Base-by-base conservation (phyloP, 2,329 filamentous ascomycete species). In the Boeremia exigua region DNA sequence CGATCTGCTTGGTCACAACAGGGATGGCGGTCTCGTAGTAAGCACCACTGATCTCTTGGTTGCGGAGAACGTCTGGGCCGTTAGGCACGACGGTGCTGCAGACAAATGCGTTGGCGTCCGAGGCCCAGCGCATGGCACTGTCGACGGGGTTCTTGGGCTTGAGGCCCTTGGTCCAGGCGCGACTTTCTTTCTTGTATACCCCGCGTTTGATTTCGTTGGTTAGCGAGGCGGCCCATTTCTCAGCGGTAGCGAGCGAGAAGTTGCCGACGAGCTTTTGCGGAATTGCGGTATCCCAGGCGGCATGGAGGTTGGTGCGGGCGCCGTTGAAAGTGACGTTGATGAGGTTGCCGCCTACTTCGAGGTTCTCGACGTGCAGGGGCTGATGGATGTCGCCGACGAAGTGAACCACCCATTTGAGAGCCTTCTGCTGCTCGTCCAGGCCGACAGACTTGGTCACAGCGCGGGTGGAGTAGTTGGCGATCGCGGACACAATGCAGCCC, bases 331-430 rank as follows among this genome's bases (percentile, higher is more conserved):
- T 78, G 15, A 80, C 77, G 43, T 77, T 71, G 58, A 81, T 76
- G 2, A 64, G 67, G 62, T 81, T 81, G 30, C 78, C 79, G 42
- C 79, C 79, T 6, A 77, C 58, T 6, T 75, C 76, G 12, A 77
- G 66, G 36, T 73, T 77, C 66, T 85, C 82, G 11, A 81, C 80
- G 62, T 85, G 84, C 44, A 96, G 78, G 0, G 89, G 90, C 68
- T 92, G 92, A 56, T 85, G 86, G 25, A 91, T 84, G 70, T 96
- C 92, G 53, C 91, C 84, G 10, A 95, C 76, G 65, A 84, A 82
- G 48, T 75, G 81, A 19, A 84, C 72, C 48, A 84, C 69, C 71
- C 81, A 84, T 53, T 78, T 77, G 17, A 84, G 65, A 0, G 80
- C 80, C 44, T 79, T 76, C 54, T 76, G 75, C 34, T 72, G 70